phyloP scores from a whole-genome alignment of 305 asterid genomes.

The Solanum hybrid region DNA sequence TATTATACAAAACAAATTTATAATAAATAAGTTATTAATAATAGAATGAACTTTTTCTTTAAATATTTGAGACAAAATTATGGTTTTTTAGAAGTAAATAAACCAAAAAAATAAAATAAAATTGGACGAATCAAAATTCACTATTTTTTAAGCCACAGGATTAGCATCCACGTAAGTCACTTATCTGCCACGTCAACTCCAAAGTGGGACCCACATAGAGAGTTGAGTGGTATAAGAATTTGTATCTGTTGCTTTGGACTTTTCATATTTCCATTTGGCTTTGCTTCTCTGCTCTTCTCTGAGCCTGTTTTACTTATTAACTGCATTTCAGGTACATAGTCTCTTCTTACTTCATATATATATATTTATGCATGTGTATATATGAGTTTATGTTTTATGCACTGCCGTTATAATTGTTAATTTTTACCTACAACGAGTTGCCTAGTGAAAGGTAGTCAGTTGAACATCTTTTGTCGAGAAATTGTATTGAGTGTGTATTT shows the following conservation, averaged over 20 bases:
- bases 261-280: constrained; percentile 16
- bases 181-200: constrained; percentile 60
- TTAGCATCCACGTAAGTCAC: constrained; percentile 17
- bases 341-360: not conserved
- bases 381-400: not conserved
- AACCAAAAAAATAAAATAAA: not conserved
- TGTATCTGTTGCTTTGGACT: constrained; percentile 20
- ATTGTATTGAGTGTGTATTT: not conserved
- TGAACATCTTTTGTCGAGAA: not conserved
- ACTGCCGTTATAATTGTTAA: not conserved
- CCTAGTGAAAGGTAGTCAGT: not conserved
- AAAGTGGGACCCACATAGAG: constrained; percentile 26
- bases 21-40: not conserved
- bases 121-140: not conserved
- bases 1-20: not conserved
- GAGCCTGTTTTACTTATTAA: not conserved
- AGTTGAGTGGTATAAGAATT: constrained; percentile 49
- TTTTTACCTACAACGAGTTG: not conserved
- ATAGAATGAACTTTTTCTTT: not conserved
- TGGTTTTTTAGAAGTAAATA: not conserved
- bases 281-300: not conserved
- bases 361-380: not conserved
- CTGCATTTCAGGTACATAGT: not conserved
- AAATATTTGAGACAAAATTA: not conserved
- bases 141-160: constrained; percentile 34